A percentile compares a stretch with the other conserved stretches of the same genome.
phyloP scores from a whole-genome alignment of 805 yeast species.

The Cyberlindnera xishuangbannaensis region DNA sequence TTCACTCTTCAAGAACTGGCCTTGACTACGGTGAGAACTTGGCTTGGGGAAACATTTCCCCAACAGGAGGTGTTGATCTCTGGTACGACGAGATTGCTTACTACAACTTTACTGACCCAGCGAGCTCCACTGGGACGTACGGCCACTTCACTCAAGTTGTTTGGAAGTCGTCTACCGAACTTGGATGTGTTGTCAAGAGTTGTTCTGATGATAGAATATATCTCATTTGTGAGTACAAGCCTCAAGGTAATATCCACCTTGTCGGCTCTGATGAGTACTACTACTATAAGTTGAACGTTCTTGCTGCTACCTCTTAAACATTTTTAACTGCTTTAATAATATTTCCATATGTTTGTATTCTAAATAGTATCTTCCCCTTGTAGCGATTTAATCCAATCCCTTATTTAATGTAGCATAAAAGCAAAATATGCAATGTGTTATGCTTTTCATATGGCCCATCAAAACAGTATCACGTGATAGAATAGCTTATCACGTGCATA shows the following conservation, averaged over 20 bases:
- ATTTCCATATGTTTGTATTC: too few relatives aligned
- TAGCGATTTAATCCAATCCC: too few relatives aligned
- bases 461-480: too few relatives aligned
- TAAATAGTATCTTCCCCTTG: too few relatives aligned
- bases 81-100: slow-evolving; percentile 65
- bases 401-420: too few relatives aligned
- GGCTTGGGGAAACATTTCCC: slow-evolving; percentile 52
- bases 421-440: too few relatives aligned
- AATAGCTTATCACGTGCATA: too few relatives aligned
- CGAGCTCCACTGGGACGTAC: slow-evolving; percentile 36
- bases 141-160: slow-evolving; percentile 78
- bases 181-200: slow-evolving; percentile 52
- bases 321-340: too few relatives aligned
- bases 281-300: slow-evolving; percentile 39
- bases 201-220: slow-evolving; percentile 37
- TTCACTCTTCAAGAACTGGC: slow-evolving; percentile 54
- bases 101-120: slow-evolving; percentile 48
- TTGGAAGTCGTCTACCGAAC: slow-evolving; percentile 54
- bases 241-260: slow-evolving; percentile 43
- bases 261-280: slow-evolving; percentile 28
- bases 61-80: slow-evolving; percentile 47
- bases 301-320: slow-evolving; percentile 24
- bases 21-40: slow-evolving; percentile 64
- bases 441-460: too few relatives aligned
- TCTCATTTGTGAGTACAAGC: slow-evolving; percentile 63